phyloP scores from a whole-genome alignment of 2,329 filamentous ascomycete species.

The Nothophoma quercina region DNA sequence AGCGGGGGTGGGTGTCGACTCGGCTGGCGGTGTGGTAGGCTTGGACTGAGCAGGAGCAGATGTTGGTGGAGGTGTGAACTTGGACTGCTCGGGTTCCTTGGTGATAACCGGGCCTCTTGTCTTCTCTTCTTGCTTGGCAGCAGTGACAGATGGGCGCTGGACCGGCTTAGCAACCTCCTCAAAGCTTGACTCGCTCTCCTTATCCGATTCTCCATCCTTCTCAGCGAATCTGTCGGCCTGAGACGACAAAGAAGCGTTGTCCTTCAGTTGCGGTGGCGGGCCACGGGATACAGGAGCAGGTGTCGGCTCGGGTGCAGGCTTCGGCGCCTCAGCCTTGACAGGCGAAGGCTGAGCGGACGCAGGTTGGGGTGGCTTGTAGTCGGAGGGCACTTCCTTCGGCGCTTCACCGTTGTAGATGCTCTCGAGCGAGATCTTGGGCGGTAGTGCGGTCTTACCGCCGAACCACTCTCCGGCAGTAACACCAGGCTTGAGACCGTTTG shows the following conservation, averaged over 20 bases:
- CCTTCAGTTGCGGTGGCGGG: constrained; percentile 74
- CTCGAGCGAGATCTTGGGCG: constrained; percentile 92
- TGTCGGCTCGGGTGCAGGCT: constrained; percentile 57
- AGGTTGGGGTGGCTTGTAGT: constrained; percentile 66
- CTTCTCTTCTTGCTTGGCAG: constrained; percentile 51
- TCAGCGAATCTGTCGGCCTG: constrained; percentile 90
- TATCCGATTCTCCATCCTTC: constrained; percentile 66
- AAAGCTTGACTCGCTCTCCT: constrained; percentile 79
- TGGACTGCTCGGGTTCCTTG: constrained; percentile 56
- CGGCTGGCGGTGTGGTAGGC: constrained; percentile 45
- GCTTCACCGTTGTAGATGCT: constrained; percentile 86
- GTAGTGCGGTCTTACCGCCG: constrained; percentile 80
- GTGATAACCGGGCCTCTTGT: constrained; percentile 41
- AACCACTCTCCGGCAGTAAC: constrained; percentile 86
- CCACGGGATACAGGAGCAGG: constrained; percentile 58
- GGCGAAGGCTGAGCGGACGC: constrained; percentile 49
- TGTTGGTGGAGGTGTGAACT: constrained; percentile 49
- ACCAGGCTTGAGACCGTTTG: constrained; percentile 79
- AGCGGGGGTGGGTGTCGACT: constrained; percentile 50
- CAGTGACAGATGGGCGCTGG: constrained; percentile 61
- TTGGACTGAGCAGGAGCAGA: constrained; percentile 44
- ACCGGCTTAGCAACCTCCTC: constrained; percentile 82
- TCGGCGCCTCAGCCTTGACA: constrained; percentile 61
- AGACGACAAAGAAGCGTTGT: constrained; percentile 84
- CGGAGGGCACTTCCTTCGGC: constrained; percentile 76